Base-by-base conservation (phyloP, 768 basidiomycete species). In the Cytidiella melzeri region DNA sequence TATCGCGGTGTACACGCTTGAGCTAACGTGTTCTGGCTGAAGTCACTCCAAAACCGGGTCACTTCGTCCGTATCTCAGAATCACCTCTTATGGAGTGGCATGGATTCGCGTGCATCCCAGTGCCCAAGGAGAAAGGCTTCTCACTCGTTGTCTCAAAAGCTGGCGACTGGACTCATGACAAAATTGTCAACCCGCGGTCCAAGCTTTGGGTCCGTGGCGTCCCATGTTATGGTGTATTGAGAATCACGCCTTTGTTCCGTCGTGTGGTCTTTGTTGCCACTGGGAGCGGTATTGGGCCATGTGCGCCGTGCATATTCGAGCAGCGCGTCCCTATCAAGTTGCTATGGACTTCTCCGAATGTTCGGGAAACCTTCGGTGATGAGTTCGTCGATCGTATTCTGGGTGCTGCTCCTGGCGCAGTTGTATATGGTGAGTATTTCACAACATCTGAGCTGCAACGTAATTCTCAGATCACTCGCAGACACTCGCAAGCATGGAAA, bases 271-370 rank as follows among this genome's bases (percentile, higher is more conserved):
- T 81, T 42, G 79, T 82, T 23, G 79, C 80, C 5, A 82, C 80
- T 18, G 80, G 77, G 3, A 67, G 64, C 44, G 78, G 78, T 39
- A 81, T 83, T 51, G 81, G 79, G 2, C 80, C 80, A n/a, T 80
- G 77, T 57, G 73, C 76, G 2, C 76, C 78, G 0, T 72, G 70
- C 45, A 74, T 83, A 48, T 59, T 81, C 47, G 79, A 73, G 47
- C 65, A 71, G 54, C 65, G 69, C 21, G 65, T 77, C 6, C 78
- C 79, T 3, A 76, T 77, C 42, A 70, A 73, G 15, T 69, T 81
- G 25, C 69, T 83, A n/a, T 81, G 80, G 80, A 80, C 79, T 0
- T 74, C 79, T 13, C 80, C 79, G 2, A 73, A 79, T 53, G 77
- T 80, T 37, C 72, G 79, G 15, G 67, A 76, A 62, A 83, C 80